Percentiles rank a stretch among this genome's conserved stretches.
These are phyloP conservation scores for Quercus gilva DNA, from an alignment of 306 rosid genomes.

Conservation along the genomic window DNA sequence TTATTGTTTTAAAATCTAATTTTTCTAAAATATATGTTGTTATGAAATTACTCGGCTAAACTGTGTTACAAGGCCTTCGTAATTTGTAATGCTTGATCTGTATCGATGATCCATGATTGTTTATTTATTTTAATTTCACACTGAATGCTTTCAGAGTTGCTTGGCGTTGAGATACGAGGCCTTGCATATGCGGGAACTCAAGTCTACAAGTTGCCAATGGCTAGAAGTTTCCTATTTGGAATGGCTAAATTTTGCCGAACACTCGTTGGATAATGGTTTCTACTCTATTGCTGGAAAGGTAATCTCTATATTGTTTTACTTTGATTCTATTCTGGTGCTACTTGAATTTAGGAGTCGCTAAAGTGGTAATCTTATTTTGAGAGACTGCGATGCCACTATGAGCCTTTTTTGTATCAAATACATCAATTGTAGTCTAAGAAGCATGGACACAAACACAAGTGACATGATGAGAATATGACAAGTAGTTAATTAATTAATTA, in stretches of 20 bases:
- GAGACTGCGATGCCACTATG: neutral
- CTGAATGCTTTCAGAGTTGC: conserved; percentile 54
- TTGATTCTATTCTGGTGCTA: neutral
- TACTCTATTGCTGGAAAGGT: conserved; percentile 61
- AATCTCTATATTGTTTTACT: neutral
- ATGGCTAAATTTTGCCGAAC: conserved; percentile 68
- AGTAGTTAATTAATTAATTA: too few relatives aligned
- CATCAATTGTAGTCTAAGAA: neutral
- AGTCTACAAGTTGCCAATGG: conserved; percentile 47
- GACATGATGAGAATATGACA: too few relatives aligned
- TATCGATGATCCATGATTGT: neutral
- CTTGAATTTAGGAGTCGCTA: neutral
- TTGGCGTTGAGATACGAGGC: conserved; percentile 91
- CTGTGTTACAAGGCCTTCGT: neutral
- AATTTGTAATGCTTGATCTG: neutral
- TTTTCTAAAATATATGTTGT: neutral
- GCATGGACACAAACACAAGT: too few relatives aligned
- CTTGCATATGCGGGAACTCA: conserved; percentile 57
- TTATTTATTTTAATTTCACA: neutral
- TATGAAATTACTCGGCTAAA: neutral
- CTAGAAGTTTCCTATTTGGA: conserved; percentile 58
- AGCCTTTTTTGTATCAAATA: neutral
- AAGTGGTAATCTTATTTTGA: neutral
- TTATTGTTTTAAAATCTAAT: neutral
- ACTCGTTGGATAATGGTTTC: conserved; percentile 55